Evolutionary conservation across 768 basidiomycete genomes (phyloP).

Genomic region (Pleurotus giganteus): DNA sequence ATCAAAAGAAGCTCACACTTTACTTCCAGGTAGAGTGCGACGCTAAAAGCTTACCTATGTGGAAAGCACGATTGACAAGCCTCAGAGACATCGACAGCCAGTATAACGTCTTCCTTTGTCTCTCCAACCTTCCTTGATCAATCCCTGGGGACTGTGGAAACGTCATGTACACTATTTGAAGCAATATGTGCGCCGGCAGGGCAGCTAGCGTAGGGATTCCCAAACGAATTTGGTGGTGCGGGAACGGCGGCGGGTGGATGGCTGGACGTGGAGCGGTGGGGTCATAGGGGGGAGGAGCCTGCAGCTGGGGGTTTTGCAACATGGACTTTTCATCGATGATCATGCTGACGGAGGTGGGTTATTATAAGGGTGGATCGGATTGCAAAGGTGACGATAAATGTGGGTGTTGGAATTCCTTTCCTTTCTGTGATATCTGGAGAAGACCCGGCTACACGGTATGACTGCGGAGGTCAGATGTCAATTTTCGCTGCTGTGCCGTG

Average conservation of each 20-base stretch:
- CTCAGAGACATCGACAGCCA: constrained; percentile 68
- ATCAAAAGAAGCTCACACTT: constrained; percentile 2
- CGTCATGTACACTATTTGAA: constrained; percentile 64
- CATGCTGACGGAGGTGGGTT: constrained; percentile 22
- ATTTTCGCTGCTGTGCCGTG: too few species aligned
- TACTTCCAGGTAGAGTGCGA: neutral
- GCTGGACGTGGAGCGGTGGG: constrained; percentile 14
- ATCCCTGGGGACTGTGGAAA: constrained; percentile 46
- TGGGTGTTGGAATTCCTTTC: constrained; percentile 1
- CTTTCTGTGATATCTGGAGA: constrained; percentile 3
- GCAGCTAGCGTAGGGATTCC: constrained; percentile 22
- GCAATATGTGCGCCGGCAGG: constrained; percentile 61
- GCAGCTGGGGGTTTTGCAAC: constrained; percentile 12
- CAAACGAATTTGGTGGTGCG: constrained; percentile 10
- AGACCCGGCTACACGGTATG: neutral
- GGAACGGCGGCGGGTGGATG: constrained; percentile 22
- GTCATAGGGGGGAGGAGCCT: constrained; percentile 28
- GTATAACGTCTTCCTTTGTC: constrained; percentile 64
- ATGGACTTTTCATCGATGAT: constrained; percentile 34
- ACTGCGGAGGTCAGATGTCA: constrained; percentile 3
- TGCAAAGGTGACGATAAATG: neutral
- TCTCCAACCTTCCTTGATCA: constrained; percentile 42
- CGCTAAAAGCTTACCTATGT: constrained; percentile 47
- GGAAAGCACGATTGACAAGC: constrained; percentile 63
- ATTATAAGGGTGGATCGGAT: neutral